Percentiles rank a stretch among this genome's conserved stretches.
Evolutionary conservation across 106 monocot species (phyloP).

Genomic region (Dendrobium nobile): DNA sequence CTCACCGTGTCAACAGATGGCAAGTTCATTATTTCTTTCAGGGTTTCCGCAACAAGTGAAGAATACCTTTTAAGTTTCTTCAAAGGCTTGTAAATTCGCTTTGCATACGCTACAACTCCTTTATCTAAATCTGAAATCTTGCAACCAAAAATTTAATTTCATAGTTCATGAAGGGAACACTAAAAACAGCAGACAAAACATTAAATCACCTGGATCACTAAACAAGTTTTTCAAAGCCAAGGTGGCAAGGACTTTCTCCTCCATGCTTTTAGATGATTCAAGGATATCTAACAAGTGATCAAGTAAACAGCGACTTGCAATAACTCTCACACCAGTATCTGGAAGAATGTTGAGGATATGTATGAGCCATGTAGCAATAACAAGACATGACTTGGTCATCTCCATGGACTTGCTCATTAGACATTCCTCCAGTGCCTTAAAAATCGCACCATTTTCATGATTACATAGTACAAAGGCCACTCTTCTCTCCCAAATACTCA

Average conservation of each 20-base stretch:
- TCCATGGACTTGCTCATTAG: conserved; percentile 37
- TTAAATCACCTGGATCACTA: conserved; percentile 34
- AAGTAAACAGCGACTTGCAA: conserved; percentile 34
- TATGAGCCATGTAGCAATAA: conserved; percentile 36
- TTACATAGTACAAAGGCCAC: conserved; percentile 47
- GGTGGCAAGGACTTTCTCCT: conserved; percentile 37
- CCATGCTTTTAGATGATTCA: conserved; percentile 31
- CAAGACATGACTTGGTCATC: conserved; percentile 40
- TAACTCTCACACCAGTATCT: conserved; percentile 33
- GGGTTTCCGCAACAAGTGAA: conserved; percentile 25
- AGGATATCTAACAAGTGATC: conserved; percentile 35
- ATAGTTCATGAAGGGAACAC: neutral
- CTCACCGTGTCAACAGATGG: conserved; percentile 37
- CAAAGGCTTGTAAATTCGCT: conserved; percentile 31
- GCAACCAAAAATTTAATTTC: conserved; percentile 4
- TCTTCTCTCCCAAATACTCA: conserved; percentile 37
- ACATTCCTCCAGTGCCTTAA: conserved; percentile 50
- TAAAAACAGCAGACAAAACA: neutral
- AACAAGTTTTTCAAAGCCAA: conserved; percentile 38
- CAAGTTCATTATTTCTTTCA: conserved; percentile 39
- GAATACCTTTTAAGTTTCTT: conserved; percentile 41
- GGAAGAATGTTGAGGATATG: conserved; percentile 38
- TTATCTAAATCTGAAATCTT: conserved; percentile 32
- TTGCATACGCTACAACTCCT: conserved; percentile 30
- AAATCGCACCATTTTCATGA: conserved; percentile 52